A percentile compares a stretch with the other conserved stretches of the same genome.
phyloP scores from a whole-genome alignment of 2,329 filamentous ascomycete genomes.

The Claviceps purpurea region DNA sequence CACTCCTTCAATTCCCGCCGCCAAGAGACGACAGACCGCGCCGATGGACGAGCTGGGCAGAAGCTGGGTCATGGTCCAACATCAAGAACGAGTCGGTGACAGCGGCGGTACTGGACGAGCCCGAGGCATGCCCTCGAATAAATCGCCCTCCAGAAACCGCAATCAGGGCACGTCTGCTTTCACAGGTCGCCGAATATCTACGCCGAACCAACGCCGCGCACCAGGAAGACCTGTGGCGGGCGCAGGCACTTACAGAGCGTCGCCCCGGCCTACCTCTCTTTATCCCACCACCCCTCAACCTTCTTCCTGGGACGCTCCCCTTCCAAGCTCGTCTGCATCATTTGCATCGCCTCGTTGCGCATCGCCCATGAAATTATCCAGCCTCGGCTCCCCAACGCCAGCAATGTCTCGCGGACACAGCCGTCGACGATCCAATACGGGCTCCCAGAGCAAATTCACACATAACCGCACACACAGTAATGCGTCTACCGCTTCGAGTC shows the following conservation, averaged over 20 bases:
- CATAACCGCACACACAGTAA: slow-evolving; percentile 33
- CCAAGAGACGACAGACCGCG: slow-evolving; percentile 42
- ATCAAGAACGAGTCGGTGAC: slow-evolving; percentile 21
- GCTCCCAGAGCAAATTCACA: slow-evolving; percentile 8
- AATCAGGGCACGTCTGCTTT: slow-evolving; percentile 19
- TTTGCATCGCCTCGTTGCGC: slow-evolving; percentile 19
- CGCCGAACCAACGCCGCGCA: slow-evolving; percentile 16
- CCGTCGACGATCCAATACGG: slow-evolving; percentile 7
- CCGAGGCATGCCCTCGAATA: slow-evolving; percentile 13
- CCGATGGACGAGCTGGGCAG: slow-evolving; percentile 43
- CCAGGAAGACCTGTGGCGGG: slow-evolving; percentile 15
- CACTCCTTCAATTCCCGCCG: slow-evolving; percentile 30
- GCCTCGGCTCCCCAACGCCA: slow-evolving; percentile 14
- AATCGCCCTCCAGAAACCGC: slow-evolving; percentile 17
- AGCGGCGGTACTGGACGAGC: slow-evolving; percentile 8
- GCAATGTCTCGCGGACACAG: slow-evolving; percentile 8
- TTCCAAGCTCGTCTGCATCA: slow-evolving; percentile 18
- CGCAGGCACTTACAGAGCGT: not conserved
- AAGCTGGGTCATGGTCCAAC: slow-evolving; percentile 59
- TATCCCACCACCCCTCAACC: slow-evolving; percentile 13
- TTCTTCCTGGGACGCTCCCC: slow-evolving; percentile 7
- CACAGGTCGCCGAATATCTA: slow-evolving; percentile 31
- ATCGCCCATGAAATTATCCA: slow-evolving; percentile 31
- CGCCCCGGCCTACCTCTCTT: slow-evolving; percentile 20
- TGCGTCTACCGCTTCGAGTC: slow-evolving; percentile 27